Percentiles rank a stretch among this genome's conserved stretches.
phyloP scores from a whole-genome alignment of 257 asterid genomes.

The Solanum etuberosum region DNA sequence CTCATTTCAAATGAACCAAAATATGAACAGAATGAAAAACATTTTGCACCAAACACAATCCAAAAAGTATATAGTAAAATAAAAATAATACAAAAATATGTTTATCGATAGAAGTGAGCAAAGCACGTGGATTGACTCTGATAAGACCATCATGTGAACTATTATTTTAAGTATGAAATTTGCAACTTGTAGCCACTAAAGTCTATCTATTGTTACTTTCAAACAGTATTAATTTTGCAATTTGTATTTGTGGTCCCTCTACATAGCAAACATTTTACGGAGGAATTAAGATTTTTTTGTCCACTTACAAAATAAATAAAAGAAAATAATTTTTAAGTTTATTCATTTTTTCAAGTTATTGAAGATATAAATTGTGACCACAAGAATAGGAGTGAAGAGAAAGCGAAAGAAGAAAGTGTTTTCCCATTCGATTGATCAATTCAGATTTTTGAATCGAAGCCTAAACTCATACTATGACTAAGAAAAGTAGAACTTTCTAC shows the following conservation, averaged over 20 bases:
- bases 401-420: too few species aligned
- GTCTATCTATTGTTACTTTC: background rate
- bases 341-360: background rate
- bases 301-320: background rate
- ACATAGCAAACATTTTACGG: background rate
- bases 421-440: background rate
- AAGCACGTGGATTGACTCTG: background rate
- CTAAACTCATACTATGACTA: too few species aligned
- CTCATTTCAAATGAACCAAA: too few species aligned
- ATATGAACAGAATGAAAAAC: background rate
- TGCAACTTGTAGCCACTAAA: background rate
- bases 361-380: background rate
- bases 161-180: background rate
- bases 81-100: background rate
- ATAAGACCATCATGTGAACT: background rate
- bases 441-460: background rate
- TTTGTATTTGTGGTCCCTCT: background rate
- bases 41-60: background rate
- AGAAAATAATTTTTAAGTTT: background rate
- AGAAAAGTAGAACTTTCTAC: too few species aligned
- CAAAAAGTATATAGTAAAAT: background rate
- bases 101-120: background rate
- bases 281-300: background rate
- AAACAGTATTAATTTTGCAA: background rate
- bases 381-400: background rate